Evolutionary conservation across 2,329 filamentous ascomycete species (phyloP).

Genomic region (Epichloe aotearoae): DNA sequence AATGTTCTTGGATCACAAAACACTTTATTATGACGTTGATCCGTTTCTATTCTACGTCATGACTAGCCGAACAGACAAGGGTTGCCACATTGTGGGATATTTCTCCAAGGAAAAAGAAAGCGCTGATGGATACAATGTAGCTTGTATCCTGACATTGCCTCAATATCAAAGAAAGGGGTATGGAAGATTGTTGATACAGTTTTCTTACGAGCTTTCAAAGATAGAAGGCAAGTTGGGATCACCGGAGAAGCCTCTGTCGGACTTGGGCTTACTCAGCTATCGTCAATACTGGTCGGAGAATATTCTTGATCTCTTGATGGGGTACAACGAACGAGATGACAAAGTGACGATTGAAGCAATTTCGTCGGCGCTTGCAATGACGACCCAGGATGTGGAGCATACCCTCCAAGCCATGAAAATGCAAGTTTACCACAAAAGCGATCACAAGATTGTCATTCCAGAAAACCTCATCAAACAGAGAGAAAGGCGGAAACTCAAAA

Average conservation of each 20-base stretch:
- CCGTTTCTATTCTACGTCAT: slow-evolving; percentile 98
- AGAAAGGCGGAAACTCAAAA: slow-evolving; percentile 69
- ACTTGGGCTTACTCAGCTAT: slow-evolving; percentile 86
- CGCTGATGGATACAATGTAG: slow-evolving; percentile 92
- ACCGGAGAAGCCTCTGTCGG: slow-evolving; percentile 90
- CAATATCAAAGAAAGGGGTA: slow-evolving; percentile 95
- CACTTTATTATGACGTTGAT: slow-evolving; percentile 98
- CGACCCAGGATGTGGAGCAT: slow-evolving; percentile 91
- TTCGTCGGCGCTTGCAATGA: slow-evolving; percentile 74
- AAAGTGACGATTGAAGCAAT: slow-evolving; percentile 78
- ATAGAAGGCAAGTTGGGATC: slow-evolving; percentile 91
- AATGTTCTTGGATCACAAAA: slow-evolving; percentile 95
- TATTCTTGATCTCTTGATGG: slow-evolving; percentile 75
- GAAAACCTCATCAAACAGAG: slow-evolving; percentile 67
- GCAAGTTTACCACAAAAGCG: slow-evolving; percentile 89
- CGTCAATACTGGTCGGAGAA: slow-evolving; percentile 97
- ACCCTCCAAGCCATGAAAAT: slow-evolving; percentile 89
- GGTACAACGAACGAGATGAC: slow-evolving; percentile 52
- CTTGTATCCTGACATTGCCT: slow-evolving; percentile 90
- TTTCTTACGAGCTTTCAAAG: slow-evolving; percentile 93
- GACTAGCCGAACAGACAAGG: slow-evolving; percentile 76
- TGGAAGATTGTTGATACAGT: slow-evolving; percentile 85
- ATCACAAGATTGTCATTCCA: slow-evolving; percentile 90
- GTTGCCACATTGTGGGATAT: slow-evolving; percentile 95
- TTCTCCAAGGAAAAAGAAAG: slow-evolving; percentile 96